Percentiles rank a stretch among this genome's conserved stretches.
Evolutionary conservation across 306 rosid species (phyloP).

Genomic region (Potentilla sterilis): DNA sequence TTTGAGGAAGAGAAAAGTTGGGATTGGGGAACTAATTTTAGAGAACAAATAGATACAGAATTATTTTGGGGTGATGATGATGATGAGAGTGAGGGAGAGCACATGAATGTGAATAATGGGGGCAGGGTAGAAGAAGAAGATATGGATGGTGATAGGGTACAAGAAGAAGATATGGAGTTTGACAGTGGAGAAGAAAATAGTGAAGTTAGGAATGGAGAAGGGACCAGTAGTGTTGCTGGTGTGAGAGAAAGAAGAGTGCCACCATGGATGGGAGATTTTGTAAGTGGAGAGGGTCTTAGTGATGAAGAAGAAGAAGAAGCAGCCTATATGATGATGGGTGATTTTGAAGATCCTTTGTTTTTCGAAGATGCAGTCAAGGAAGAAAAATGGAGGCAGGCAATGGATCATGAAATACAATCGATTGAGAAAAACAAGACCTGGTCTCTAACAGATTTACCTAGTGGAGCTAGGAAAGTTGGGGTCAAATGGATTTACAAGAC

Average conservation of each 20-base stretch:
- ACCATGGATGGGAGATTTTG: background rate
- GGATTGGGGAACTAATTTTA: no score
- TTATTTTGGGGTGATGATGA: background rate
- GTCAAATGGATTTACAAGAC: background rate
- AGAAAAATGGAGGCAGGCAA: background rate
- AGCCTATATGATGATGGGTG: background rate
- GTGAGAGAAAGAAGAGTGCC: background rate
- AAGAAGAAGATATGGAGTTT: no score
- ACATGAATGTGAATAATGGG: no score
- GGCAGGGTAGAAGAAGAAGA: no score
- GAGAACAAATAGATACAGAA: background rate
- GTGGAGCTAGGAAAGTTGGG: background rate
- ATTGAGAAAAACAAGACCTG: background rate
- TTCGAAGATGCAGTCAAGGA: background rate
- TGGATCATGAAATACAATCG: background rate
- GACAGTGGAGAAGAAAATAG: no score
- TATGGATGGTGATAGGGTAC: no score
- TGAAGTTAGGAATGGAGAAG: background rate
- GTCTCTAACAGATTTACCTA: background rate
- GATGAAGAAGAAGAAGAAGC: background rate
- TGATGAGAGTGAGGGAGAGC: no score
- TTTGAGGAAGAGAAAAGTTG: background rate
- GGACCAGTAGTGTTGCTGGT: background rate
- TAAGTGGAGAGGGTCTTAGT: background rate
- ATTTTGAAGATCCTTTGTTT: background rate